Evolutionary conservation across 345 rosid genomes (phyloP).

Genomic region (Schrenkiella parvula): DNA sequence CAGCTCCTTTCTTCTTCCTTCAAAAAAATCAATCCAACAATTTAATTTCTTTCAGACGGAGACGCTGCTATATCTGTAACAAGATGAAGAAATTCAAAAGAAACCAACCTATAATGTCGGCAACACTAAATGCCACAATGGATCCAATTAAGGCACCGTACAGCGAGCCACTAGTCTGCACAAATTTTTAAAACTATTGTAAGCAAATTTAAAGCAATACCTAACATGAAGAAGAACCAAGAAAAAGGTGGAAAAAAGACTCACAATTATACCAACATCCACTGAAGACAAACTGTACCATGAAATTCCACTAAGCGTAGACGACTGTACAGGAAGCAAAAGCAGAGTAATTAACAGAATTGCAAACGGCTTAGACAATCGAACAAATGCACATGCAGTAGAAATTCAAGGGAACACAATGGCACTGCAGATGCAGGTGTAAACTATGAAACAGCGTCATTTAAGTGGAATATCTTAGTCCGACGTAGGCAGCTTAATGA

Average conservation of each 20-base stretch:
- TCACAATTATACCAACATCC: conserved; percentile 88
- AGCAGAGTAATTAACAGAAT: not conserved
- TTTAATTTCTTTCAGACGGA: conserved; percentile 18
- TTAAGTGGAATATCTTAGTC: not conserved
- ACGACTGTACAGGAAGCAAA: conserved; percentile 56
- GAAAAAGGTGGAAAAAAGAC: conserved; percentile 36
- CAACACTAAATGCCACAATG: conserved; percentile 74
- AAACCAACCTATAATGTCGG: conserved; percentile 74
- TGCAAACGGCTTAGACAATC: not conserved
- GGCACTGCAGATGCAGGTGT: not conserved
- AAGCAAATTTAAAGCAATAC: not conserved
- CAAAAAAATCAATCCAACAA: conserved; percentile 27
- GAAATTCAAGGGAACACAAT: not conserved
- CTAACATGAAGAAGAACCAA: conserved; percentile 4
- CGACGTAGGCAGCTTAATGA: not conserved
- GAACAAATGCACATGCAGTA: not conserved
- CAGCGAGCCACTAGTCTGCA: conserved; percentile 98
- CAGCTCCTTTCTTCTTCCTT: conserved; percentile 95
- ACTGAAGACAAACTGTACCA: conserved; percentile 86
- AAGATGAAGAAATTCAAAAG: not conserved
- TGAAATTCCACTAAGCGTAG: conserved; percentile 66
- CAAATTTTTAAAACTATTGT: conserved; percentile 8
- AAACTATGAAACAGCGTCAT: not conserved
- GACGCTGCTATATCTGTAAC: not conserved
- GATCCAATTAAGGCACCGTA: conserved; percentile 98